Evolutionary conservation across 495 filamentous ascomycete species (phyloP).

Genomic region (Penicillium paradoxum): DNA sequence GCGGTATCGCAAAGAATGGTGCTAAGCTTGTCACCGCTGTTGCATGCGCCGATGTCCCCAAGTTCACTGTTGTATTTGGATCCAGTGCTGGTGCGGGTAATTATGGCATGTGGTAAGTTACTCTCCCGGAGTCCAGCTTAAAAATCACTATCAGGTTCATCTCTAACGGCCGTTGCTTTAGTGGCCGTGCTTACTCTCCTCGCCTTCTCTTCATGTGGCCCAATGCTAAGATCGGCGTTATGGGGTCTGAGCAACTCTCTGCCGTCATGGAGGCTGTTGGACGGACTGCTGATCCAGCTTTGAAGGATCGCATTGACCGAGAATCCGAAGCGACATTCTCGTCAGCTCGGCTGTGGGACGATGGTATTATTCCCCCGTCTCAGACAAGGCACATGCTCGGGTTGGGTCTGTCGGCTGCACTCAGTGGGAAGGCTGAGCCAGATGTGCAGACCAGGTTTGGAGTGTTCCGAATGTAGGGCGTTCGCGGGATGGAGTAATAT

Average conservation of each 20-base stretch:
- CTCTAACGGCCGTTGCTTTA: conserved; percentile 19
- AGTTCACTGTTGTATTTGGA: conserved; percentile 93
- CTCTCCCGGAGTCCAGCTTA: neutral
- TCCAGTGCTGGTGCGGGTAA: conserved; percentile 70
- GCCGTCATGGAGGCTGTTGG: conserved; percentile 95
- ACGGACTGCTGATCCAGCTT: conserved; percentile 70
- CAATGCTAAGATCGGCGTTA: conserved; percentile 89
- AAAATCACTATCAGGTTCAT: neutral
- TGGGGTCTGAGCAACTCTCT: conserved; percentile 90
- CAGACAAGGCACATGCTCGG: conserved; percentile 84
- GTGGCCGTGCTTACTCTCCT: conserved; percentile 89
- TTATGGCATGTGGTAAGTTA: conserved; percentile 74
- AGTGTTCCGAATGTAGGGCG: conserved; percentile 83
- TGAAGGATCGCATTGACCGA: conserved; percentile 79
- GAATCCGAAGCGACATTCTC: conserved; percentile 89
- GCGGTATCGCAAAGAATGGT: conserved; percentile 96
- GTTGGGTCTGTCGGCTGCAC: conserved; percentile 71
- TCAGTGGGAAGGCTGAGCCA: conserved; percentile 57
- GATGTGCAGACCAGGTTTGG: conserved; percentile 74
- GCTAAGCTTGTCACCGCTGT: conserved; percentile 97
- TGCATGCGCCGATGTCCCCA: conserved; percentile 90
- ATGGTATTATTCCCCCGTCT: conserved; percentile 85
- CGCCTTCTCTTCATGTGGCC: conserved; percentile 97
- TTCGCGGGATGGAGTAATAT: neutral
- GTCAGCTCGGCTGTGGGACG: conserved; percentile 89